Evolutionary conservation across 108 stramenopile genomes (phyloP).

Genomic region (Fragilaria radians): DNA sequence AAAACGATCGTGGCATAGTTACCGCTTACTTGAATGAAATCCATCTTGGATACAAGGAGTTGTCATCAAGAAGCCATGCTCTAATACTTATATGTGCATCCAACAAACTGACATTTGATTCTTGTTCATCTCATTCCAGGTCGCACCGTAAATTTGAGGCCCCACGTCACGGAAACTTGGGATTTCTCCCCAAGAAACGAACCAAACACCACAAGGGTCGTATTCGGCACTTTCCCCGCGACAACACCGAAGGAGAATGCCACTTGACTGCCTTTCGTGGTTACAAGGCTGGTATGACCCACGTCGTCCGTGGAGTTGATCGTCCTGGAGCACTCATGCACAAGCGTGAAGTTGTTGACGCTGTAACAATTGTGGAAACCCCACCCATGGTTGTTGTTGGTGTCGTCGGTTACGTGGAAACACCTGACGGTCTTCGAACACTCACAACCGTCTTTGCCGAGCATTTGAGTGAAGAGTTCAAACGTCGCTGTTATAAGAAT

Average conservation of each 20-base stretch:
- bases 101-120: neutral
- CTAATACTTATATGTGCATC: neutral
- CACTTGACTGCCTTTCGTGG: conserved; percentile 99
- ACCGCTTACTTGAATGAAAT: too few species aligned
- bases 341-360: conserved; percentile 99
- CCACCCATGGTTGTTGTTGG: conserved; percentile 99
- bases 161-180: conserved; percentile 90
- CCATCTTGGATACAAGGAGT: too few species aligned
- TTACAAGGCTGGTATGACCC: conserved; percentile 99
- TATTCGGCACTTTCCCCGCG: conserved; percentile 96
- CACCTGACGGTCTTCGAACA: conserved; percentile 96
- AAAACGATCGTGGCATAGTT: neutral
- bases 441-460: conserved; percentile 99
- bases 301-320: conserved; percentile 97
- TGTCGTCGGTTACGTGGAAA: conserved; percentile 99
- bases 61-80: too few species aligned
- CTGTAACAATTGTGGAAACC: conserved; percentile 97
- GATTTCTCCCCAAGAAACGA: conserved; percentile 99
- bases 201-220: conserved; percentile 98
- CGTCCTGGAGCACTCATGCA: conserved; percentile 98
- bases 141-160: conserved; percentile 99
- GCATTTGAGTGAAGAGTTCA: conserved; percentile 98
- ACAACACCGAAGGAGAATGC: conserved; percentile 78
- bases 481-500: conserved; percentile 99
- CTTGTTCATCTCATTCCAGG: conserved; percentile 25